Base-by-base conservation (phyloP, 306 rosid genomes). In the Acacia acuminata region DNA sequence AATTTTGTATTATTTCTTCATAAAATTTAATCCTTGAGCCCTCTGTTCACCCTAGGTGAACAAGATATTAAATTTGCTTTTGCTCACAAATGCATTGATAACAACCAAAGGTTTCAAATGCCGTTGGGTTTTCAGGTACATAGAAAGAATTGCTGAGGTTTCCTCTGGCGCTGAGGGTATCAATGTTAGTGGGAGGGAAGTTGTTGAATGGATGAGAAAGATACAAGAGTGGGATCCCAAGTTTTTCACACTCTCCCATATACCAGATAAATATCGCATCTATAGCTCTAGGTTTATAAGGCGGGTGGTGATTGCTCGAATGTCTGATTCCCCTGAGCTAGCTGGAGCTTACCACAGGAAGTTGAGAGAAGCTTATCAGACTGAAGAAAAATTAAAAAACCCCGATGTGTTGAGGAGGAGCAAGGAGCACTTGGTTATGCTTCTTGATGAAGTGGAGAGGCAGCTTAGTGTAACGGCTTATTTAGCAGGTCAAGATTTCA, bases 141-240 rank as follows among this genome's bases (percentile, higher is more conserved):
- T 96, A 34, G 99, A 96, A 85, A 91, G 97, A 87, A 92, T 96
- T 79, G 97, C 98, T 4, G 77, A 81, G 5, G 90, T 94, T 73
- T 92, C 99, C 20, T 81, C 94, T 3, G 93, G 97, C 61, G 51
- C 66, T 43, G 93, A 87, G 69, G 77, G 67, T 22, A 81, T 89
- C 58, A 72, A 80, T 80, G 61, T 61, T 5, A 91, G 90, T 63
- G 82, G 88, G 61, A 75, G 82, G 77, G 94, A 92, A 89, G 97
- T 90, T 56, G 84, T 87, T 63, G 94, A 88, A 77, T 96, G 97
- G 99, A 96, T 96, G 97, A 92, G 88, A 71, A 91, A 83, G 89
- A 91, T 96, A 88, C 92, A 92, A 90, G 89, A 89, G 24, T 96
- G 98, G 99, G 89, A 96, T 80, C 90, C 98, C 0, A 90, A 89